Conservation (phyloP, 2,329 filamentous ascomycete species). For the Fusarium equiseti region DNA sequence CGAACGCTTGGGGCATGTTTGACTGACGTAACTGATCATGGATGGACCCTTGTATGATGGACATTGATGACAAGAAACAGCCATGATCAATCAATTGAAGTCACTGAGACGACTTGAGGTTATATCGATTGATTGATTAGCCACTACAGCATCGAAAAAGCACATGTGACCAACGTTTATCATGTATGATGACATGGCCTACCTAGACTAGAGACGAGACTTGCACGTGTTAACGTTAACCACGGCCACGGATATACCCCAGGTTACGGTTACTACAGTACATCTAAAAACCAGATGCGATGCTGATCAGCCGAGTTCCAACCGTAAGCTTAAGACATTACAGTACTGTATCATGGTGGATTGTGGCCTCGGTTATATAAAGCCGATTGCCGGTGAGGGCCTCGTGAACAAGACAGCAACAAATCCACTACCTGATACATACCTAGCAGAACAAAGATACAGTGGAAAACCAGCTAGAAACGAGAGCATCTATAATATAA, state of each 20-base stretch:
- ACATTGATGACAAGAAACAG: neutral
- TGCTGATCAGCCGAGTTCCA: conserved; percentile 36
- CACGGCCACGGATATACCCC: conserved; percentile 31
- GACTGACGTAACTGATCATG: conserved; percentile 39
- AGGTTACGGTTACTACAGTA: conserved; percentile 15
- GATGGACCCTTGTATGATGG: conserved; percentile 5
- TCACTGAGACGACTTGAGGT: neutral
- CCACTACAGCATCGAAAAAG: neutral
- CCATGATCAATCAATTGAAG: neutral
- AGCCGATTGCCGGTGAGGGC: conserved; percentile 40
- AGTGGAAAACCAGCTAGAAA: neutral
- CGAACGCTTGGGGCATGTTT: conserved; percentile 37
- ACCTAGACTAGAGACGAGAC: neutral
- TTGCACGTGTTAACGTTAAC: conserved; percentile 32
- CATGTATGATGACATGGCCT: conserved; percentile 25
- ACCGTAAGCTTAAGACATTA: conserved; percentile 17
- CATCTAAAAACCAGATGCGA: conserved; percentile 7
- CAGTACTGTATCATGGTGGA: neutral
- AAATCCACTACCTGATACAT: neutral
- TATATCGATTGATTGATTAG: neutral
- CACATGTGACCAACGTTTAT: conserved; percentile 4
- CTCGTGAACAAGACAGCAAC: neutral
- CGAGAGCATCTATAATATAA: neutral
- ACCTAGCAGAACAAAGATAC: neutral
- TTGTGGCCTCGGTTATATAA: conserved; percentile 44